A percentile compares a stretch with the other conserved stretches of the same genome.
phyloP scores from a whole-genome alignment of 1,284 basidiomycete species.

The Leccinum fallax region DNA sequence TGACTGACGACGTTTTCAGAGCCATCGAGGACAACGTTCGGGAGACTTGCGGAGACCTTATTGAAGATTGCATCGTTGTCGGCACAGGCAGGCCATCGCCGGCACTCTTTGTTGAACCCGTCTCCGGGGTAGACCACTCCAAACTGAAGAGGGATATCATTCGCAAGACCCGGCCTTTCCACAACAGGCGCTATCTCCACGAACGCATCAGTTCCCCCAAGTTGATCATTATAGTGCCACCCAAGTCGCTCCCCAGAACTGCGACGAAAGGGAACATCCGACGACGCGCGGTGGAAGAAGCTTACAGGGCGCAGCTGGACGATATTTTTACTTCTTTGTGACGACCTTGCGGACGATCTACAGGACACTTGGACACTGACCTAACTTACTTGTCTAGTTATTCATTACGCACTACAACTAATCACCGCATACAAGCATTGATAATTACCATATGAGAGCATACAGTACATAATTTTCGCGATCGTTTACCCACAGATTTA shows the following conservation, averaged over 20 bases:
- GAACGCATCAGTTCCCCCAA: constrained; percentile 60
- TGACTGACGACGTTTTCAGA: constrained; percentile 33
- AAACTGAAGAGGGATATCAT: constrained; percentile 65
- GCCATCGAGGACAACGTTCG: constrained; percentile 73
- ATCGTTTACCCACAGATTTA: constrained; percentile 2
- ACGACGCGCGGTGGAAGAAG: constrained; percentile 61
- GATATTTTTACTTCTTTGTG: constrained; percentile 44
- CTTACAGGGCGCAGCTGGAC: constrained; percentile 55
- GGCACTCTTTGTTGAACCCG: constrained; percentile 66
- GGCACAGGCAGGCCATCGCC: constrained; percentile 68
- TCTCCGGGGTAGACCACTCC: constrained; percentile 46
- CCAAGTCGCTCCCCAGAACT: constrained; percentile 60
- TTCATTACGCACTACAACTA: constrained; percentile 10
- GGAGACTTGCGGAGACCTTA: constrained; percentile 53
- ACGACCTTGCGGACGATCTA: neutral
- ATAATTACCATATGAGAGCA: constrained; percentile 23
- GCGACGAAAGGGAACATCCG: constrained; percentile 72
- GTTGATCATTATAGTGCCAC: constrained; percentile 58
- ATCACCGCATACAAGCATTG: constrained; percentile 8
- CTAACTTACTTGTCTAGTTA: constrained; percentile 18
- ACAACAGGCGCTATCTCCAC: constrained; percentile 65
- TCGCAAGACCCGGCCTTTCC: constrained; percentile 64
- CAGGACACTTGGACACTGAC: constrained; percentile 1
- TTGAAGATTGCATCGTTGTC: constrained; percentile 65
- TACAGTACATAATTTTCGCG: constrained; percentile 15